phyloP scores from a whole-genome alignment of 768 basidiomycete genomes.

The Mrakia gelida region DNA sequence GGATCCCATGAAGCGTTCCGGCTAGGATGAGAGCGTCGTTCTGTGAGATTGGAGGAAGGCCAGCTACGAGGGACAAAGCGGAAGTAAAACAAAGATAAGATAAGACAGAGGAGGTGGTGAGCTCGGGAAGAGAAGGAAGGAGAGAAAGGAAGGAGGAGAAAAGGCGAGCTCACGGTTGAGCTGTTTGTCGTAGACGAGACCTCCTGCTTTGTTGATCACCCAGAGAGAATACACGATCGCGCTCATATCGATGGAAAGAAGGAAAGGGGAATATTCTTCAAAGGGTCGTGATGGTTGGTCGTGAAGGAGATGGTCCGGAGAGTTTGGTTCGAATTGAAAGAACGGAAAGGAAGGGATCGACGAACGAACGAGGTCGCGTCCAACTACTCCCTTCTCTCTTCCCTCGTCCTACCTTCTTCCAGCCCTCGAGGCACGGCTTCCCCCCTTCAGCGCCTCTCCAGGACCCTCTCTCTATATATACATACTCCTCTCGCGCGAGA shows the following conservation, averaged over 20 bases:
- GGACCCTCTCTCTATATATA: background rate
- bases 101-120: background rate
- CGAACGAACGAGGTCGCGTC: background rate
- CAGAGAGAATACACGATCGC: slow-evolving; percentile 40
- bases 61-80: slow-evolving; percentile 55
- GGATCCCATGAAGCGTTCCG: slow-evolving; percentile 93
- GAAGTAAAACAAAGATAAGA: background rate
- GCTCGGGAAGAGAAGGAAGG: background rate
- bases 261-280: background rate
- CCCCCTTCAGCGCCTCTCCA: background rate
- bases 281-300: background rate
- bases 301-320: background rate
- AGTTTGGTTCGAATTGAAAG: background rate
- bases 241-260: background rate
- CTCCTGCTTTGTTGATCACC: slow-evolving; percentile 98
- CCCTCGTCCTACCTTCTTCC: background rate
- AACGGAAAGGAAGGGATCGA: background rate
- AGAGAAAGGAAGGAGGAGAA: slow-evolving; percentile 14
- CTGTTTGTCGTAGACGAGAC: slow-evolving; percentile 72
- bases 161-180: slow-evolving; percentile 16
- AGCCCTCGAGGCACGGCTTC: background rate
- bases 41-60: slow-evolving; percentile 81
- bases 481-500: no score
- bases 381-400: background rate
- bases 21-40: slow-evolving; percentile 95